phyloP scores from a whole-genome alignment of 2,329 filamentous ascomycete genomes.

The Pestalotiopsis sp. region DNA sequence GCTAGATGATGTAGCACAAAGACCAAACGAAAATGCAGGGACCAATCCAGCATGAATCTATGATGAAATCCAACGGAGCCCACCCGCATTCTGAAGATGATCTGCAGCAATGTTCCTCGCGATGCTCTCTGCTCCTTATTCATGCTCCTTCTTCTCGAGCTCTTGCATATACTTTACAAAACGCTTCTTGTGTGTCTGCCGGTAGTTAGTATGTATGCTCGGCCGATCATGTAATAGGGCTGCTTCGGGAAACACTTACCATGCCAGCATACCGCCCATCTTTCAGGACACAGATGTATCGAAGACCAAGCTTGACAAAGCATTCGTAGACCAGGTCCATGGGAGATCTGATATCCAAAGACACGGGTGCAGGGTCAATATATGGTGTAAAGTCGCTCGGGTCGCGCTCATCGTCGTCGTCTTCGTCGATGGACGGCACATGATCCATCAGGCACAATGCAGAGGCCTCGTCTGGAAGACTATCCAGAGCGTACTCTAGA shows the following conservation, averaged over 20 bases:
- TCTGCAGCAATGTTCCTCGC: not conserved
- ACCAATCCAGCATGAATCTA: too few relatives aligned
- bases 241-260: constrained; percentile 53
- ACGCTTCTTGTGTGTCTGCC: constrained; percentile 86
- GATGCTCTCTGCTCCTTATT: not conserved
- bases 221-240: not conserved
- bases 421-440: constrained; percentile 65
- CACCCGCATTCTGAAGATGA: not conserved
- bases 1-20: not conserved
- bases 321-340: constrained; percentile 97
- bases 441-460: constrained; percentile 82
- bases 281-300: constrained; percentile 87
- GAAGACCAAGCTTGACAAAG: constrained; percentile 89
- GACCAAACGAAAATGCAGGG: not conserved
- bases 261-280: constrained; percentile 88
- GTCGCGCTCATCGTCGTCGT: constrained; percentile 55
- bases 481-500: constrained; percentile 89
- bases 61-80: not conserved
- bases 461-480: constrained; percentile 73
- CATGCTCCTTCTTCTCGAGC: constrained; percentile 58
- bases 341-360: constrained; percentile 84
- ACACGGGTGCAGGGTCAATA: constrained; percentile 89
- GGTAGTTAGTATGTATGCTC: constrained; percentile 17
- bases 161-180: constrained; percentile 95
- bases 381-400: constrained; percentile 87